Base-by-base conservation (phyloP, 768 basidiomycete species). In the Pleurotus ostreatus region DNA sequence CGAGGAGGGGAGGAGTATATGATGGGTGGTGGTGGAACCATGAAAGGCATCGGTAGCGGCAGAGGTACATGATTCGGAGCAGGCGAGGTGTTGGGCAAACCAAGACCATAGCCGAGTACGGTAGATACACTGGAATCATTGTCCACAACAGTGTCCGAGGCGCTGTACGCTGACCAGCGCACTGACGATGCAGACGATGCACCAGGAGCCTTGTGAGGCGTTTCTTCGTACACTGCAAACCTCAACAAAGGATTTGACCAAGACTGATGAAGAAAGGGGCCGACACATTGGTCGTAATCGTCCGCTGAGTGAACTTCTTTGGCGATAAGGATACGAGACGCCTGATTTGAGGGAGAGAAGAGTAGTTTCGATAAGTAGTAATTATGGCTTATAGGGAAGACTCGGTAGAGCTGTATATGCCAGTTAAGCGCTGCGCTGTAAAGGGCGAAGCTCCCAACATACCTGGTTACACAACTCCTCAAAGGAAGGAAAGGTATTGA, bases 311-410 rank as follows among this genome's bases (percentile, higher is more conserved):
- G 82, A 12, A 84, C 82, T 64, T 87, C 83, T 55, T 70, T 78
- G 49, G 76, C 81, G 56, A 92, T 75, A 30, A 90, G 70, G 46
- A 90, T 81, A 38, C 84, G 82, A 44, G 77, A 71, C 5, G 79
- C 67, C 57, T 75, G 71, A 13, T 72, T 71, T n/a, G 78, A 74
- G 4, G 84, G 84, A 43, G 84, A 85, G 69, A 92, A 89, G 16
- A 89, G 70, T 48, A 92, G 78, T 57, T 79, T 83, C 48, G 84
- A 83, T 55, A 90, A 71, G 73, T 79, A 82, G 70, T 80, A 86
- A 55, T 70, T 76, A 56, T 79, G 72, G 64, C 75, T 78, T 48
- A 85, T 77, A 61, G 83, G 81, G 65, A 91, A 90, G 57, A 89
- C 74, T 60, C 86, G 85, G 68, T 77, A 80, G 58, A 92, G 80